Evolutionary conservation across 192 early-diverging fungal species (phyloP).

Genomic region (Backusella parvicylindrica): DNA sequence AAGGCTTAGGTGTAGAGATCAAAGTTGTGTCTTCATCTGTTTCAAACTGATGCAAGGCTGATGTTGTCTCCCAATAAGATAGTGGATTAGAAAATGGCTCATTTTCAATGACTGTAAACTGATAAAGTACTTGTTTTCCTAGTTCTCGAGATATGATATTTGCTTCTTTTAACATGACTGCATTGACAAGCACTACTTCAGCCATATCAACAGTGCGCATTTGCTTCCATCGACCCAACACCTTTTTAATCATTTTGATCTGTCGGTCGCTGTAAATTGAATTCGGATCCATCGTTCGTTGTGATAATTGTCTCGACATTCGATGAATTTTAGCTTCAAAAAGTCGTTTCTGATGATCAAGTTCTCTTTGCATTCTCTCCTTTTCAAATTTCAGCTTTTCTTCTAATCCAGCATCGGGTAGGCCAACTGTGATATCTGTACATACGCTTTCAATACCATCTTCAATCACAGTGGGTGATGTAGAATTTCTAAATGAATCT

Average conservation of each 20-base stretch:
- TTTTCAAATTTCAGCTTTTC: slow-evolving; percentile 45
- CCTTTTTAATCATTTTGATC: slow-evolving; percentile 38
- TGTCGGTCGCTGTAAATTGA: slow-evolving; percentile 42
- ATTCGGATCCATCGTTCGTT: slow-evolving; percentile 31
- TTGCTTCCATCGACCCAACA: slow-evolving; percentile 44
- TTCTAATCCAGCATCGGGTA: slow-evolving; percentile 26
- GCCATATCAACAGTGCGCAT: slow-evolving; percentile 59
- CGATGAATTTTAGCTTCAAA: slow-evolving; percentile 52
- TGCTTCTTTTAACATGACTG: slow-evolving; percentile 80
- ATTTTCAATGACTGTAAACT: slow-evolving; percentile 74
- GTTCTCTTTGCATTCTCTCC: slow-evolving; percentile 48
- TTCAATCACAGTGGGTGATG: slow-evolving; percentile 22
- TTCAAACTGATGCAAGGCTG: slow-evolving; percentile 44
- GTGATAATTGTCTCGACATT: slow-evolving; percentile 37
- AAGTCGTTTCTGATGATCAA: slow-evolving; percentile 48
- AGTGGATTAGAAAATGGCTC: slow-evolving; percentile 46
- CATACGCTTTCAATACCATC: slow-evolving; percentile 36
- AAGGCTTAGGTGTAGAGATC: slow-evolving; percentile 40
- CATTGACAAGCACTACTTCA: slow-evolving; percentile 64
- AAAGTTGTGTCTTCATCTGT: slow-evolving; percentile 47
- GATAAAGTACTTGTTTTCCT: slow-evolving; percentile 77
- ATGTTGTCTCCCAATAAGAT: slow-evolving; percentile 51
- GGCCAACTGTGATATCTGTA: slow-evolving; percentile 31
- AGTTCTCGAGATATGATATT: slow-evolving; percentile 87
- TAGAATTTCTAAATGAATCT: slow-evolving; percentile 23